phyloP scores from a whole-genome alignment of 2,329 filamentous ascomycete genomes.

The Colletotrichum coccodes region DNA sequence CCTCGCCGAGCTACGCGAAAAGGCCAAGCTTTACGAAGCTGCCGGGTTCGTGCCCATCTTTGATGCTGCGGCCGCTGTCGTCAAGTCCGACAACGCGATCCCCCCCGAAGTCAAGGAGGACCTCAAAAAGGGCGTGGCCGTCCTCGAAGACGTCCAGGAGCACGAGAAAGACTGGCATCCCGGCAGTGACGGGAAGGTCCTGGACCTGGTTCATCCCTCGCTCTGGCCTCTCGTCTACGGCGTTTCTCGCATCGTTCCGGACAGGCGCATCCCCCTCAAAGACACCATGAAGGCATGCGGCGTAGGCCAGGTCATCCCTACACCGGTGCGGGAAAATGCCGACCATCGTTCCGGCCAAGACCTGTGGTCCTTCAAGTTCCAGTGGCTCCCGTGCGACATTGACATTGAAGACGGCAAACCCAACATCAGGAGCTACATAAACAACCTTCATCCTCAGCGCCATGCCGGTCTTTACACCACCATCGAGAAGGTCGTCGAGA shows the following conservation, averaged over 20 bases:
- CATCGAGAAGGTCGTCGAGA: slow-evolving; percentile 53
- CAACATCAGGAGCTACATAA: slow-evolving; percentile 61
- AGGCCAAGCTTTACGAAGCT: slow-evolving; percentile 44
- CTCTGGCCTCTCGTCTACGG: slow-evolving; percentile 70
- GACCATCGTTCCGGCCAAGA: background rate
- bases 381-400: slow-evolving; percentile 63
- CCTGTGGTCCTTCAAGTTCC: slow-evolving; percentile 43
- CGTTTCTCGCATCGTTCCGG: slow-evolving; percentile 45
- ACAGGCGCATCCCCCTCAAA: slow-evolving; percentile 46
- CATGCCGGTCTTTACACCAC: slow-evolving; percentile 51
- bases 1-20: slow-evolving; percentile 44
- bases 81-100: slow-evolving; percentile 48
- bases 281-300: slow-evolving; percentile 47
- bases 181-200: slow-evolving; percentile 62
- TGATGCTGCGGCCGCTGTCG: slow-evolving; percentile 42
- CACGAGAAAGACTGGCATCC: slow-evolving; percentile 70
- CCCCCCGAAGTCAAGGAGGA: slow-evolving; percentile 40
- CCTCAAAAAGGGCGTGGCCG: slow-evolving; percentile 54
- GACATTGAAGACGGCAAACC: slow-evolving; percentile 47
- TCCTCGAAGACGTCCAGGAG: slow-evolving; percentile 62
- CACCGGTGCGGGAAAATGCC: background rate
- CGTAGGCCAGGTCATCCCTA: slow-evolving; percentile 42
- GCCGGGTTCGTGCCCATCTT: slow-evolving; percentile 46
- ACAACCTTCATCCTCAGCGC: slow-evolving; percentile 59
- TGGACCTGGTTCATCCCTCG: slow-evolving; percentile 72